phyloP scores from a whole-genome alignment of 129 eudicot species.

The Chrysanthemum seticuspe region DNA sequence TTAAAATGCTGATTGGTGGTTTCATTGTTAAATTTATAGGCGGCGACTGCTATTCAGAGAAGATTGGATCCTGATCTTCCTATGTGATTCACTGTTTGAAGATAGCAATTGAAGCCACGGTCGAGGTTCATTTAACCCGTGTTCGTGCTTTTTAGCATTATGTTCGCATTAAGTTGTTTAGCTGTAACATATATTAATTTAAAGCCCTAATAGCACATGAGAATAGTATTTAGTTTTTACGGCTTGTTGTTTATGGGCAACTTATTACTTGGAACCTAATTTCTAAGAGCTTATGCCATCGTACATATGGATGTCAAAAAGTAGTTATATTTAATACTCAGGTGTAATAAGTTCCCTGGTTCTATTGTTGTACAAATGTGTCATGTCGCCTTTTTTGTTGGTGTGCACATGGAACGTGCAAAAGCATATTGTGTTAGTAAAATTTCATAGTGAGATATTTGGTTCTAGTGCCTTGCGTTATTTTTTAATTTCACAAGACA shows the following conservation, averaged over 20 bases:
- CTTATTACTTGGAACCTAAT: constrained; percentile 10
- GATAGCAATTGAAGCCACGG: background rate
- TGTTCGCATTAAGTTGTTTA: background rate
- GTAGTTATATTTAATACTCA: background rate
- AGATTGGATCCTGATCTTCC: constrained; percentile 88
- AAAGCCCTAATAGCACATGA: constrained; percentile 1
- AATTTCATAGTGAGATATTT: no score
- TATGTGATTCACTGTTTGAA: constrained; percentile 37
- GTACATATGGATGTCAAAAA: background rate
- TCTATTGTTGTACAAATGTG: no score
- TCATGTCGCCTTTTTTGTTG: no score
- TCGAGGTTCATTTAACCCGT: background rate
- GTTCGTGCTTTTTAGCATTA: background rate
- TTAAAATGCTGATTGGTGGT: background rate
- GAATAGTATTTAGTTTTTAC: constrained; percentile 9
- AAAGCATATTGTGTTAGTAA: no score
- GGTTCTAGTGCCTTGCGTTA: no score
- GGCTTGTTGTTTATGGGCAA: background rate
- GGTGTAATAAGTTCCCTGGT: background rate
- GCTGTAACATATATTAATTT: background rate
- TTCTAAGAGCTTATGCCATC: background rate
- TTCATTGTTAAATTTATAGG: constrained; percentile 42
- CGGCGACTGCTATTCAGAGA: constrained; percentile 94
- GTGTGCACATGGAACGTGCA: no score
- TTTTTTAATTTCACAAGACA: no score